Base-by-base conservation (phyloP, 768 basidiomycete genomes). In the Amanita pseudoporphyria region DNA sequence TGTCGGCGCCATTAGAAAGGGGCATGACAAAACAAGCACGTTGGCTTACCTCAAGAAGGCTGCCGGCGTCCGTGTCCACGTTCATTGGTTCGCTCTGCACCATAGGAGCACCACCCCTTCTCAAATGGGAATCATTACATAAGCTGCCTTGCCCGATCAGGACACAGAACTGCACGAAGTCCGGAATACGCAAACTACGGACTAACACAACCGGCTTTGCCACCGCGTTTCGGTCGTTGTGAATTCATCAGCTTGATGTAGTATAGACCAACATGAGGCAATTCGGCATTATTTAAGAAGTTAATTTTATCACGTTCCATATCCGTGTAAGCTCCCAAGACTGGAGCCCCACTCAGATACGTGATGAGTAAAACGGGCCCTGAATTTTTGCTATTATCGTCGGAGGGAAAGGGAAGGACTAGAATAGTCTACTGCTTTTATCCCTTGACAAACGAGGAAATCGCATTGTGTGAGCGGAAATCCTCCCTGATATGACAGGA, bases 41-140 rank as follows among this genome's bases (percentile, higher is more conserved):
- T 26, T 31, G 39, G 30, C 54, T 6, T 52, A 67, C 67, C 57
- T 65, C 63, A 50, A 69, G 58, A 38, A 66, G 62, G 53, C 64
- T 58, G 36, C 61, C 57, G 31, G 58, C 57, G 43, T 61, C 57
- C 52, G 47, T 53, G 21, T 55, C 33, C 47, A 26, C 18, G 47
- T 14, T 48, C 47, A 48, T 48, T 47, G 22, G 38, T 2, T 28
- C 24, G 16, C 16, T 13, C 30, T 31, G 28, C 14, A 13, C 24
- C 4, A 26, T 31, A 3, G 19, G 2, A 43, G 24, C 41, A 16
- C 41, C 10, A 26, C 22, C 19, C 7, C 9, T 43, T 35, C 12
- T 42, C 14, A 4, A 35, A 37, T 33, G 5, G 13, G 3, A 12
- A 10, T 6, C 14, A 35, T 47, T 47, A 47, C 14, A 16, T 47